phyloP scores from a whole-genome alignment of 345 rosid species.

The Syzygium aromaticum region DNA sequence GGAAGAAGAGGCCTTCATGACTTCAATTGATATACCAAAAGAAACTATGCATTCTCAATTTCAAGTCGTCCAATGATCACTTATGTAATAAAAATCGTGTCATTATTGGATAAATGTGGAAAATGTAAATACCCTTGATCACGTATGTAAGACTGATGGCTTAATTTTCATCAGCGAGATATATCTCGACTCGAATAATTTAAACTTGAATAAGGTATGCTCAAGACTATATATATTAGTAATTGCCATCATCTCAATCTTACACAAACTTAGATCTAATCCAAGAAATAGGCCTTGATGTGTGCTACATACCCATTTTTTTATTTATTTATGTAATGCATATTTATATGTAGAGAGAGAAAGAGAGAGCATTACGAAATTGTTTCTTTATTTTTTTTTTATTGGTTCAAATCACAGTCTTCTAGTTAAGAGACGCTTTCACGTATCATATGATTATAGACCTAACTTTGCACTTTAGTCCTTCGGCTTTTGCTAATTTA shows the following conservation, averaged over 20 bases:
- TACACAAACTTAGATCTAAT: background rate
- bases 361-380: background rate
- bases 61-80: background rate
- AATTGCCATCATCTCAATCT: background rate
- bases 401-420: background rate
- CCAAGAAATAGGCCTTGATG: background rate
- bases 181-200: background rate
- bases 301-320: background rate
- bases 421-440: background rate
- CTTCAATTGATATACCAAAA: background rate
- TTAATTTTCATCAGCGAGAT: background rate
- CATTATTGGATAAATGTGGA: background rate
- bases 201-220: background rate
- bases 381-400: background rate
- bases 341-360: background rate
- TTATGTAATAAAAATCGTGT: background rate
- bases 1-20: background rate
- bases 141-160: background rate
- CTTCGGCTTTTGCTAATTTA: background rate
- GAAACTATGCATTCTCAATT: background rate
- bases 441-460: background rate
- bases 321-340: background rate
- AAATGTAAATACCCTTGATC: background rate
- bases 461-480: background rate
- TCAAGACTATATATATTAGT: background rate